These are phyloP conservation scores for Scheffersomyces stambukii DNA, from an alignment of 1,139 yeast genomes.

Conservation along the genomic window DNA sequence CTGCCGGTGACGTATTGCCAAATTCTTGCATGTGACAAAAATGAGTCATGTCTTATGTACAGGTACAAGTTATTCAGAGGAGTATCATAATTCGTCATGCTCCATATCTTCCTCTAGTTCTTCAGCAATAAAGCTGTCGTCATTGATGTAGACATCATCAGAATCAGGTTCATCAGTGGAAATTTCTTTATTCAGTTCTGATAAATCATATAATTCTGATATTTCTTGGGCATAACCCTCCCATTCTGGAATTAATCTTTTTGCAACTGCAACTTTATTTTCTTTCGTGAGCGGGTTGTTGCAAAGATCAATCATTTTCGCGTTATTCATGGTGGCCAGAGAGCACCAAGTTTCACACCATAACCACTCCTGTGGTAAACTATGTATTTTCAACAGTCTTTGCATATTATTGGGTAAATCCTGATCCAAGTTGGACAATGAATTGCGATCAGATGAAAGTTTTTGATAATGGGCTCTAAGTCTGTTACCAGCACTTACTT, in stretches of 20 bases:
- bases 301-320: constrained; percentile 80
- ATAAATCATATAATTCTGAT: constrained; percentile 6
- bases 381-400: constrained; percentile 56
- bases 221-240: constrained; percentile 54
- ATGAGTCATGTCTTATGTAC: no score
- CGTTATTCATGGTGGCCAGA: constrained; percentile 53
- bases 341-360: constrained; percentile 96
- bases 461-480: constrained; percentile 85
- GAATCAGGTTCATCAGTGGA: no score
- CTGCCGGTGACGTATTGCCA: no score
- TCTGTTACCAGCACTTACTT: constrained; percentile 68
- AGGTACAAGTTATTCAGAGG: no score
- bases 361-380: constrained; percentile 79
- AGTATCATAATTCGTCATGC: no score
- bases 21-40: no score
- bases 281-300: constrained; percentile 80
- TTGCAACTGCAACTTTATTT: constrained; percentile 68
- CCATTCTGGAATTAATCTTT: constrained; percentile 80
- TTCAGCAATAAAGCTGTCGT: no score
- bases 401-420: constrained; percentile 90
- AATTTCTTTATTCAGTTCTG: no score
- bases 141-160: no score
- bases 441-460: constrained; percentile 71
- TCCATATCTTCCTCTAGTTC: no score
- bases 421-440: constrained; percentile 82